Base-by-base conservation (phyloP, 2,329 filamentous ascomycete species). In the Ascochyta viciae-villosae region DNA sequence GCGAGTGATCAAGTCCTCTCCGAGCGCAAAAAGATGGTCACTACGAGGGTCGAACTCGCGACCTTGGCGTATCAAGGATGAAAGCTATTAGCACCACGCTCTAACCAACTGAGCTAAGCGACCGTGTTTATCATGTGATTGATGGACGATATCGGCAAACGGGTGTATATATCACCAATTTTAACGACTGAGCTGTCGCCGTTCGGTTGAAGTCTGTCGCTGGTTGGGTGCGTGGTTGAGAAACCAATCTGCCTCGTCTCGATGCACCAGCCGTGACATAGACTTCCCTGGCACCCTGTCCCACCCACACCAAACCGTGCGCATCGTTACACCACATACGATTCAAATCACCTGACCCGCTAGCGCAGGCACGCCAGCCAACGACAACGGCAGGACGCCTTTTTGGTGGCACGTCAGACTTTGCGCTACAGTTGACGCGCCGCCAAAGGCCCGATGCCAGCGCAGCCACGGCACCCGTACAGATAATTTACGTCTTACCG, bases 61-160 rank as follows among this genome's bases (percentile, higher is more conserved):
- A 56, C 56, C 56, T 59, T 55, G 56, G 56, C 56, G 56, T 59
- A 51, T 52, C 54, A 49, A 57, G 49, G 48, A 49, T 51, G 40
- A 44, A 49, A 57, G 26, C 54, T 57, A 55, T 59, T 59, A 59
- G 56, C 56, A 59, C 56, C 56, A 59, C 56, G 56, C 56, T 59
- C 56, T 59, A 59, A 59, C 56, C 52, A 59, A 59, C 56, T 59
- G 55, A 58, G 55, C 55, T 58, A 58, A 58, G 50, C 55, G 55
- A 58, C 55, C 55, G 8, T 15, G 1, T 12, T 44, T 22, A 31
- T 47, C 44, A 54, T 48, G 44, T 37, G 24, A 37, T 50, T 37
- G 6, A 31, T 27, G 7, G 39, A 7, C 9, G 1, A 3, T 2
- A 9, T 0, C 0, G 9, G 8, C 9, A 29, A 9, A 10, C 8